These are phyloP conservation scores for Fusarium scirpi DNA, from an alignment of 2,329 filamentous ascomycete genomes.

Conservation along the genomic window DNA sequence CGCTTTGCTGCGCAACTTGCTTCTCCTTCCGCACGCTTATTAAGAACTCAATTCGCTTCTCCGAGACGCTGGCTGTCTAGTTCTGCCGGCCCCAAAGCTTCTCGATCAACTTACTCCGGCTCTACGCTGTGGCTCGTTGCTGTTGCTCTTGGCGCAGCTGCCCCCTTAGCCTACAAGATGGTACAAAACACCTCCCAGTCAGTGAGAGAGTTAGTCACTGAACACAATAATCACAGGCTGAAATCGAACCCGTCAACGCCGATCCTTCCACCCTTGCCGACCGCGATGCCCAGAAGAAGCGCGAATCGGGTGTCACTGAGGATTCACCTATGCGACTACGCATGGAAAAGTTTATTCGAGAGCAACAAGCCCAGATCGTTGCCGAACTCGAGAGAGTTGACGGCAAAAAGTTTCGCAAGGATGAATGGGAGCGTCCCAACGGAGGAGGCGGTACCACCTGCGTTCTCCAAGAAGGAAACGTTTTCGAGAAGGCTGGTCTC, in stretches of 20 bases:
- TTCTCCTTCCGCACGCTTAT: conserved; percentile 43
- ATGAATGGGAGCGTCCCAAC: conserved; percentile 88
- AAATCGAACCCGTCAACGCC: conserved; percentile 58
- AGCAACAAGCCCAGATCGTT: conserved; percentile 91
- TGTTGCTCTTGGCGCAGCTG: conserved; percentile 63
- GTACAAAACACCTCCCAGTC: conserved; percentile 53
- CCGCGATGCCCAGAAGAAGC: conserved; percentile 83
- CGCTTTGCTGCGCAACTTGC: conserved; percentile 49
- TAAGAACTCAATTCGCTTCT: conserved; percentile 46
- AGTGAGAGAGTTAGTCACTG: conserved; percentile 26
- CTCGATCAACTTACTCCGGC: conserved; percentile 34
- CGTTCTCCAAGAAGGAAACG: conserved; percentile 93
- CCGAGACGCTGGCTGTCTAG: conserved; percentile 45
- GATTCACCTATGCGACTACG: conserved; percentile 95
- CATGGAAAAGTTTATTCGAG: conserved; percentile 96
- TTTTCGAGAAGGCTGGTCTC: conserved; percentile 97
- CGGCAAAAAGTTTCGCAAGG: conserved; percentile 81
- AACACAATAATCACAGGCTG: conserved; percentile 51
- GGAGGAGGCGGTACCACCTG: conserved; percentile 95
- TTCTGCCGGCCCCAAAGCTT: conserved; percentile 38
- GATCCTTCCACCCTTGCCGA: conserved; percentile 83
- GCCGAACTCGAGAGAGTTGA: conserved; percentile 85
- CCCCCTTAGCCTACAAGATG: conserved; percentile 69
- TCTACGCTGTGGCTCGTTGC: conserved; percentile 51
- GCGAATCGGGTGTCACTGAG: conserved; percentile 73